Percentiles rank a stretch among this genome's conserved stretches.
These are phyloP conservation scores for Collybia sordida DNA, from an alignment of 768 basidiomycete species.

Conservation along the genomic window DNA sequence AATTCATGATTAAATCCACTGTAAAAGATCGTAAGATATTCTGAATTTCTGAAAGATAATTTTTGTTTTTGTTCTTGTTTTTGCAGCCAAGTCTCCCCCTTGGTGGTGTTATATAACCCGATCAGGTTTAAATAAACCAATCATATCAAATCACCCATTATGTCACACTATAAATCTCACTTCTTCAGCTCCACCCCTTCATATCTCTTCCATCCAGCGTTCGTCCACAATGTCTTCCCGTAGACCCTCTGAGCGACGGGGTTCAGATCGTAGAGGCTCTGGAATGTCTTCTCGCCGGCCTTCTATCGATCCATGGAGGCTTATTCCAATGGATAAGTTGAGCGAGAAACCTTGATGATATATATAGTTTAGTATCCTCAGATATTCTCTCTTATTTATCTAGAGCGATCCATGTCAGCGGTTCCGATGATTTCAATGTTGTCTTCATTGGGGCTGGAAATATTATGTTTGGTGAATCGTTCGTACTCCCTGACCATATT, in stretches of 20 bases:
- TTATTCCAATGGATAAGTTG: constrained; percentile 81
- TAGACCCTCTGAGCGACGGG: constrained; percentile 47
- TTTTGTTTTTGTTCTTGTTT: too few species aligned
- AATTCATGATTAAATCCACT: neutral
- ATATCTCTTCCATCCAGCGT: constrained; percentile 6
- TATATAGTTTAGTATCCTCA: constrained; percentile 8
- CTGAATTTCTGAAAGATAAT: neutral
- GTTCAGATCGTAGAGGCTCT: constrained; percentile 40
- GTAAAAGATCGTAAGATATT: constrained; percentile 1
- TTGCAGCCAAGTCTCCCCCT: too few species aligned
- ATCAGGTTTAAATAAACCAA: too few species aligned
- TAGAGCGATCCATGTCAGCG: constrained; percentile 52
- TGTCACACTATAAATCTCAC: constrained; percentile 5
- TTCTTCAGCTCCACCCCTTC: constrained; percentile 10
- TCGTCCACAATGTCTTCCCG: constrained; percentile 34
- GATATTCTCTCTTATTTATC: constrained; percentile 10
- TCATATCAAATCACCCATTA: constrained; percentile 2
- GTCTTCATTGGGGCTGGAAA: constrained; percentile 96
- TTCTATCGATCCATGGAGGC: constrained; percentile 76
- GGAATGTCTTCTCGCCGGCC: constrained; percentile 58
- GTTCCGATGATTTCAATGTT: constrained; percentile 83
- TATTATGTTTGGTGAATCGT: constrained; percentile 87
- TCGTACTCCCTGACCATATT: constrained; percentile 1
- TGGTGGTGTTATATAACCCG: too few species aligned
- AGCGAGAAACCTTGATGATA: constrained; percentile 14